phyloP scores from a whole-genome alignment of 768 basidiomycete species.

The Collybia sp. region DNA sequence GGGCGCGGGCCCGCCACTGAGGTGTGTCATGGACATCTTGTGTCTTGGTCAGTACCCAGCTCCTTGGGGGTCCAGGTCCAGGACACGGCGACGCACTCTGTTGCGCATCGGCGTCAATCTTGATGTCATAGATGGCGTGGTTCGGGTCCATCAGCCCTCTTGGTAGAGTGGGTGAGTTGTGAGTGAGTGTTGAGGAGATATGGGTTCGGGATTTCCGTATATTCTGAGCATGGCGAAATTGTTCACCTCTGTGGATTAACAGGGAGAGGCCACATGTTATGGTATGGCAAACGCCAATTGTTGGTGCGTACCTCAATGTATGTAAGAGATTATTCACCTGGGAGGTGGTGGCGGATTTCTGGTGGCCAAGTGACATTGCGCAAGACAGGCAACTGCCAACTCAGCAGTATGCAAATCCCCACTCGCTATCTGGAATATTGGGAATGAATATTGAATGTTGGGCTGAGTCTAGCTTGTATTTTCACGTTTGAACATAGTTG shows the following conservation, averaged over 20 bases:
- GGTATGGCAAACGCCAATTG: not conserved
- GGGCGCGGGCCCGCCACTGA: constrained; percentile 51
- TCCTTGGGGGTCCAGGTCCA: constrained; percentile 52
- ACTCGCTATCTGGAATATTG: too few relatives aligned
- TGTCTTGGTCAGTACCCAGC: constrained; percentile 41
- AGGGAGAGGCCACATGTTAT: not conserved
- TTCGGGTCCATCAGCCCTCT: constrained; percentile 24
- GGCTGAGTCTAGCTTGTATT: too few relatives aligned
- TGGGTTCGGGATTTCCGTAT: constrained; percentile 30
- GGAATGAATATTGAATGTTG: too few relatives aligned
- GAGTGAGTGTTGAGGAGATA: constrained; percentile 18
- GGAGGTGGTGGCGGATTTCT: not conserved
- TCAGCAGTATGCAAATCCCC: too few relatives aligned
- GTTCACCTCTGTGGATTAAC: constrained; percentile 51
- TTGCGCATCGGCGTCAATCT: not conserved
- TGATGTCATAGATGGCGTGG: not conserved
- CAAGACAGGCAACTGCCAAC: too few relatives aligned
- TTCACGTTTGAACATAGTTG: too few relatives aligned
- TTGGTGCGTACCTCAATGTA: constrained; percentile 39
- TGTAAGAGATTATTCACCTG: constrained; percentile 46
- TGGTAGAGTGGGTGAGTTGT: constrained; percentile 44
- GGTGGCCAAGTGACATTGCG: not conserved
- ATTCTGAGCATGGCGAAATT: constrained; percentile 64
- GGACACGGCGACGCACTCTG: constrained; percentile 21
- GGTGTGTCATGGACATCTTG: constrained; percentile 22